Base-by-base conservation (phyloP, 2,329 filamentous ascomycete species). In the Fusarium floridanum region DNA sequence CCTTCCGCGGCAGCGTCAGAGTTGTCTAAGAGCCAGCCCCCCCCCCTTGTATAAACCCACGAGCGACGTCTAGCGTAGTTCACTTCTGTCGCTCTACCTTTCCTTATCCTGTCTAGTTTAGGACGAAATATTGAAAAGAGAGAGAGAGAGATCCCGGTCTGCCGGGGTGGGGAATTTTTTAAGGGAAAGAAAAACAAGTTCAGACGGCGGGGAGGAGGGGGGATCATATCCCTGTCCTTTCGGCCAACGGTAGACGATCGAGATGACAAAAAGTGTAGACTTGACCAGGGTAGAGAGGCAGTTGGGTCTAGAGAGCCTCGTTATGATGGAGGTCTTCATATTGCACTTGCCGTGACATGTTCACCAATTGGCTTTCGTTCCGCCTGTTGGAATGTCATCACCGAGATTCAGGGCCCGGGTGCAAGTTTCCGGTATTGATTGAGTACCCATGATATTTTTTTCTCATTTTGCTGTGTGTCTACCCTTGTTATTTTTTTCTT, bases 211-310 rank as follows among this genome's bases (percentile, higher is more conserved):
- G 24, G 24, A 24, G 24, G 22, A 22, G 24, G 24, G 24, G 53
- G 53, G 53, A 32, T 29, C 8, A n/a, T 9, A 48, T 50, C 45
- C 45, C 45, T 50, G 24, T 3, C 4, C 50, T 34, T 32, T 32
- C 24, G 39, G 43, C 59, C 59, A 48, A 61, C 59, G n/a, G 59
- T 43, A 27, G 43, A 37, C 60, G 60, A 62, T 62, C 60, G 60
- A 62, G 60, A 62, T 62, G 60, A 62, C 17, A 9, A 20, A 16
- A 17, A 37, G 16, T 37, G 36, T n/a, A 29, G 27, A 29, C 27
- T 32, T 10, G 45, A 50, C 45, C 45, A 16, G 43, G 43, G 43
- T 9, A 6, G 12, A 17, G 14, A 20, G 20, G 11, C 43, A 48
- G 20, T 48, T 48, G 43, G 45, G 22, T 48, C 24, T 50, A 60